These are phyloP conservation scores for Curvularia sp. DNA, from an alignment of 2,329 filamentous ascomycete species.

Conservation along the genomic window DNA sequence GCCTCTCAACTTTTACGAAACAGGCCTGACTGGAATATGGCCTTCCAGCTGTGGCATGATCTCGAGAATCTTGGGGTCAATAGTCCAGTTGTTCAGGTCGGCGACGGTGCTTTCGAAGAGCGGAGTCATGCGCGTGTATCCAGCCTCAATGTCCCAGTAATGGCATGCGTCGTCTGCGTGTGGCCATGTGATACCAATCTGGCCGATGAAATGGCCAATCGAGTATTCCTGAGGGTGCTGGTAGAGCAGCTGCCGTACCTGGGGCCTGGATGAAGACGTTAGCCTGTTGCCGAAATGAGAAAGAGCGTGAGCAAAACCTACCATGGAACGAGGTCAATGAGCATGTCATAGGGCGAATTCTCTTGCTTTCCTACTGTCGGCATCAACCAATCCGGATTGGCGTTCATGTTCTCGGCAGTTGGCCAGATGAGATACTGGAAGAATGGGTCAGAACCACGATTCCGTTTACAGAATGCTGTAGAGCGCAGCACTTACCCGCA, in stretches of 20 bases:
- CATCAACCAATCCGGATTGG: conserved; percentile 47
- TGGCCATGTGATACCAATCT: conserved; percentile 42
- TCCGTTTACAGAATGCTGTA: not conserved
- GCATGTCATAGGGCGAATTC: conserved; percentile 41
- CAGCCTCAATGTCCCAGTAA: conserved; percentile 47
- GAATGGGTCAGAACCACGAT: conserved; percentile 16
- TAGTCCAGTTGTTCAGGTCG: conserved; percentile 44
- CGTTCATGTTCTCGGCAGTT: conserved; percentile 46
- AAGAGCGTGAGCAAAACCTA: conserved; percentile 17
- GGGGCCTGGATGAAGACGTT: conserved; percentile 35
- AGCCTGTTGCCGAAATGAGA: conserved; percentile 8
- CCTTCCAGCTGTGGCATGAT: conserved; percentile 44
- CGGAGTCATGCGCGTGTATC: conserved; percentile 43
- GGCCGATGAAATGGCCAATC: conserved; percentile 37
- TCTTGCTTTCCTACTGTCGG: conserved; percentile 40
- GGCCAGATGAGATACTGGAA: conserved; percentile 47
- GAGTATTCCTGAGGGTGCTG: conserved; percentile 42
- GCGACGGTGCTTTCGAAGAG: conserved; percentile 44
- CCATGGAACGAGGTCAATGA: conserved; percentile 48
- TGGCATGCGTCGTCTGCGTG: conserved; percentile 48
- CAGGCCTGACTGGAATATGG: conserved; percentile 35
- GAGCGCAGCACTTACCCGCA: conserved; percentile 38
- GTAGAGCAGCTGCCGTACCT: conserved; percentile 44
- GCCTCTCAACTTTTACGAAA: conserved; percentile 8
- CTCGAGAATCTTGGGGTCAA: conserved; percentile 46